These are phyloP conservation scores for Talaromyces islandicus DNA, from an alignment of 2,329 filamentous ascomycete genomes.

Conservation along the genomic window DNA sequence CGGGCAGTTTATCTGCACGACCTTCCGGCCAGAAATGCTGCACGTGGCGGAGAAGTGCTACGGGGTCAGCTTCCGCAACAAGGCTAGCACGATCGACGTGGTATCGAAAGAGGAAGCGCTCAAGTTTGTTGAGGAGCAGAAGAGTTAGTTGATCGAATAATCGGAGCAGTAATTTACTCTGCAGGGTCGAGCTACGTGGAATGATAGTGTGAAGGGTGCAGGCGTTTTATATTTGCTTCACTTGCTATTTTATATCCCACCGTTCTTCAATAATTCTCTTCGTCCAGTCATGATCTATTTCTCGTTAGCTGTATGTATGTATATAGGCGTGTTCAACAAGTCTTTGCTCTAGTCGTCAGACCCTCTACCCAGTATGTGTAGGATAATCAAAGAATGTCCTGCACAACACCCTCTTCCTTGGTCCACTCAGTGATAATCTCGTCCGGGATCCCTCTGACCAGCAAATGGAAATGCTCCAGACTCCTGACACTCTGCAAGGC, in stretches of 20 bases:
- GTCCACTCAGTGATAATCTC: constrained; percentile 41
- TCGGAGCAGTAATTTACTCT: background rate
- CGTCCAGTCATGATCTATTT: background rate
- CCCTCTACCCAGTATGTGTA: background rate
- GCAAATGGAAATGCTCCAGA: constrained; percentile 53
- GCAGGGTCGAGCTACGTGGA: background rate
- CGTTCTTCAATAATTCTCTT: background rate
- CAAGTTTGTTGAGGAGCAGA: constrained; percentile 88
- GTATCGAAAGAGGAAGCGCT: constrained; percentile 82
- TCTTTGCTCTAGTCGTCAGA: background rate
- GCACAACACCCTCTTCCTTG: constrained; percentile 21
- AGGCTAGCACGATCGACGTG: constrained; percentile 90
- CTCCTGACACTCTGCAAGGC: constrained; percentile 55
- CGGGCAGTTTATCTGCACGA: constrained; percentile 95
- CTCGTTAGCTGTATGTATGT: background rate
- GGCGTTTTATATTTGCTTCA: background rate
- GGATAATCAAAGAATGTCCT: background rate
- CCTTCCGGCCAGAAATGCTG: constrained; percentile 94
- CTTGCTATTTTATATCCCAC: background rate
- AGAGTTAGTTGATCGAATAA: constrained; percentile 16
- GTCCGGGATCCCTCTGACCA: constrained; percentile 45
- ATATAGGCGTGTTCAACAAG: background rate
- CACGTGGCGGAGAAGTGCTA: constrained; percentile 96
- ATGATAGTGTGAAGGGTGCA: background rate
- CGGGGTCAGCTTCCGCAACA: constrained; percentile 83